phyloP scores from a whole-genome alignment of 2,329 filamentous ascomycete genomes.

The Alternaria burnsii region DNA sequence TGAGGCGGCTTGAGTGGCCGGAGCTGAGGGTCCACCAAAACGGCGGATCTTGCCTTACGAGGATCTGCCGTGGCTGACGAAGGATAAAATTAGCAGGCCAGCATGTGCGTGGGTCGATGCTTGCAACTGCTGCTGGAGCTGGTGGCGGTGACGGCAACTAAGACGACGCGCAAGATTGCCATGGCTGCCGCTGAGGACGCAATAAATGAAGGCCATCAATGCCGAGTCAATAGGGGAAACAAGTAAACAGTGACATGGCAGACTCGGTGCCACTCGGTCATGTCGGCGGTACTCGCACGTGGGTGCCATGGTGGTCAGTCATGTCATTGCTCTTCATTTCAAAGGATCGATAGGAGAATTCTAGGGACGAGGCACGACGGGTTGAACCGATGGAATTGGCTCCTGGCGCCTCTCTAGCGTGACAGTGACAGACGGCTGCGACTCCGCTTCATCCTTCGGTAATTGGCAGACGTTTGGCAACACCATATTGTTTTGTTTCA shows the following conservation, averaged over 20 bases:
- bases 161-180: slow-evolving; percentile 1
- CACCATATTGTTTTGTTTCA: background rate
- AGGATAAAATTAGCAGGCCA: slow-evolving; percentile 21
- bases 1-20: slow-evolving; percentile 13
- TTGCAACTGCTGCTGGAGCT: slow-evolving; percentile 3
- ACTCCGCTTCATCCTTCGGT: background rate
- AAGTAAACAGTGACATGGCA: background rate
- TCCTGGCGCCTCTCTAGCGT: slow-evolving; percentile 1
- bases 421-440: background rate
- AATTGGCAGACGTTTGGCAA: background rate
- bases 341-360: background rate
- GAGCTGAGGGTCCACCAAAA: slow-evolving; percentile 16
- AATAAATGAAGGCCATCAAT: background rate
- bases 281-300: background rate
- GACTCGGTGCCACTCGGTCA: background rate
- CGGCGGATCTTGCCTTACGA: slow-evolving; percentile 12
- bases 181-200: background rate
- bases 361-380: background rate
- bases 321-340: background rate
- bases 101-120: slow-evolving; percentile 5
- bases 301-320: background rate
- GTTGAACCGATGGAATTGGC: background rate
- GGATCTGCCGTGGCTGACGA: slow-evolving; percentile 12
- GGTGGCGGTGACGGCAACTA: slow-evolving; percentile 1
- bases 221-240: slow-evolving; percentile 3